Conservation (phyloP, 306 rosid species). For the Pyrus communis region DNA sequence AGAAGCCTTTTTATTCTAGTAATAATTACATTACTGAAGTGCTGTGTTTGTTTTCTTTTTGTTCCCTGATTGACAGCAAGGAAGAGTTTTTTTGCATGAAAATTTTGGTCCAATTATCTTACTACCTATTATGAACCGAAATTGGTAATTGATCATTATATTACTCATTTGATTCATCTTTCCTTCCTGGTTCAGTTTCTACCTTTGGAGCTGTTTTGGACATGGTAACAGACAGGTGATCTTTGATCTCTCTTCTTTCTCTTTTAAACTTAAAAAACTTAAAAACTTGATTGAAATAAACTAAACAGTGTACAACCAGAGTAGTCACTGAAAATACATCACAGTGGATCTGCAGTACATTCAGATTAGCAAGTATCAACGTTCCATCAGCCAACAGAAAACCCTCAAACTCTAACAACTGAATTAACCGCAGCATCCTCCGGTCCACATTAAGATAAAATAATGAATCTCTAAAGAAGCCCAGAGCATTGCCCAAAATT, state of each 20-base stretch:
- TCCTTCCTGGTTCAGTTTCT: constrained; percentile 58
- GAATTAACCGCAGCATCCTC: no score
- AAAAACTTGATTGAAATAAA: no score
- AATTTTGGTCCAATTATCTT: not conserved
- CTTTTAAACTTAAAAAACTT: not conserved
- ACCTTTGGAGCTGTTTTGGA: constrained; percentile 99
- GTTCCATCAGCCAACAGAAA: no score
- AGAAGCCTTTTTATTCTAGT: not conserved
- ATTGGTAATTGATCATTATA: constrained; percentile 6
- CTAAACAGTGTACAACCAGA: no score
- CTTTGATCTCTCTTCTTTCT: not conserved
- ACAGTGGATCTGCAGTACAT: no score
- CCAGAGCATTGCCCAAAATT: no score
- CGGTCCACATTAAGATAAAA: no score
- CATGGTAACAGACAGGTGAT: constrained; percentile 94
- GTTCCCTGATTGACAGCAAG: not conserved
- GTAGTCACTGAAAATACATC: no score
- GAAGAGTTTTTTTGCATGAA: not conserved
- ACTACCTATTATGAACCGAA: not conserved
- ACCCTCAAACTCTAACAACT: not conserved
- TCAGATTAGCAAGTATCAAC: no score
- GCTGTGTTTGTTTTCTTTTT: not conserved
- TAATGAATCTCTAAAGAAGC: no score
- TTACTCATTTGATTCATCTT: constrained; percentile 1
- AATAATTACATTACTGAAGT: not conserved